These are phyloP conservation scores for Clitoria ternatea DNA, from an alignment of 306 rosid species.

Conservation along the genomic window DNA sequence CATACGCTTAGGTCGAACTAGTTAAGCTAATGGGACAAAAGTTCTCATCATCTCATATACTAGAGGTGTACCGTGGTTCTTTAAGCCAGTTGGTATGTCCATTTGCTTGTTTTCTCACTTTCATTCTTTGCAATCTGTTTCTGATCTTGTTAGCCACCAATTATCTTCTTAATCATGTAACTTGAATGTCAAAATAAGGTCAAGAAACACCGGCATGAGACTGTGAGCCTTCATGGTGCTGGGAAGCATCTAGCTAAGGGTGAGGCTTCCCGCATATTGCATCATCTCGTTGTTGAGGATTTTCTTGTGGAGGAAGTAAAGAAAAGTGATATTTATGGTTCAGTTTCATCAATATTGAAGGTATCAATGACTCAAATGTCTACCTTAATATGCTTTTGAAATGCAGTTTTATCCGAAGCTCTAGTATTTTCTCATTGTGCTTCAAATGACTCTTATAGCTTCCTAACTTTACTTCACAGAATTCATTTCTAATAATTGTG, in stretches of 20 bases:
- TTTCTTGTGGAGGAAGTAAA: slow-evolving; percentile 82
- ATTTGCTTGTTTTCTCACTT: background rate
- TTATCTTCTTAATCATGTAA: slow-evolving; percentile 16
- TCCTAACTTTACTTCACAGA: background rate
- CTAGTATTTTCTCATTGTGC: background rate
- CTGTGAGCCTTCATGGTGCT: slow-evolving; percentile 68
- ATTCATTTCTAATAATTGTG: slow-evolving; percentile 17
- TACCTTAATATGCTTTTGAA: background rate
- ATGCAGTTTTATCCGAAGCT: slow-evolving; percentile 1
- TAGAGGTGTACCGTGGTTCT: slow-evolving; percentile 94
- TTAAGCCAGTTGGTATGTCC: slow-evolving; percentile 74
- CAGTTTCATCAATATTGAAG: slow-evolving; percentile 82
- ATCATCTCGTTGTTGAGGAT: slow-evolving; percentile 76
- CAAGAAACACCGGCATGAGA: slow-evolving; percentile 81
- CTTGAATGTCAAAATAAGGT: slow-evolving; percentile 50
- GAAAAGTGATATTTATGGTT: slow-evolving; percentile 91
- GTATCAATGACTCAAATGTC: slow-evolving; percentile 33
- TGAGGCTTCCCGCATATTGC: slow-evolving; percentile 92
- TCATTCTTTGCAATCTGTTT: background rate
- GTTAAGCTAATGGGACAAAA: slow-evolving; percentile 72
- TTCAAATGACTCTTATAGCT: slow-evolving; percentile 2
- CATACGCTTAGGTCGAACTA: slow-evolving; percentile 67
- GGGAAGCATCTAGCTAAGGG: slow-evolving; percentile 86
- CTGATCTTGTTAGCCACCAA: slow-evolving; percentile 6
- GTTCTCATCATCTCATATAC: slow-evolving; percentile 79